Percentiles rank a stretch among this genome's conserved stretches.
phyloP scores from a whole-genome alignment of 768 basidiomycete genomes.

The Porphyrellus cyaneotinctus region DNA sequence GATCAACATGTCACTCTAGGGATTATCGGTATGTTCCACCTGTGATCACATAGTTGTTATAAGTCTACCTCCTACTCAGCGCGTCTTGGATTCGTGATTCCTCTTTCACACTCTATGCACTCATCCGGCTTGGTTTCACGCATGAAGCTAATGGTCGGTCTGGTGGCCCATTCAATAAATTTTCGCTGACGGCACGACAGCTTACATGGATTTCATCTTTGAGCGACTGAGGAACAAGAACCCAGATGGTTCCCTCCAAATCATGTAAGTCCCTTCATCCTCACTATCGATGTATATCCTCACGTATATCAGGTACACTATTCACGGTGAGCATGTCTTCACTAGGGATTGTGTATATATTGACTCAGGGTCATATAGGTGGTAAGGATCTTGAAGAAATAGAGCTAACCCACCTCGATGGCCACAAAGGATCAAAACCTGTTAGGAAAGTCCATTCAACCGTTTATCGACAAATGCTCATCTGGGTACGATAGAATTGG shows the following conservation, averaged over 20 bases:
- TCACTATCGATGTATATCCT: background rate
- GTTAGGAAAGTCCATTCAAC: constrained; percentile 45
- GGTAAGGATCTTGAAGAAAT: constrained; percentile 79
- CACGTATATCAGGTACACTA: constrained; percentile 58
- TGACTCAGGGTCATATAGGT: constrained; percentile 33
- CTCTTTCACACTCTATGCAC: constrained; percentile 91
- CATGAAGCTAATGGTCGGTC: constrained; percentile 80
- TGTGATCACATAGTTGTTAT: background rate
- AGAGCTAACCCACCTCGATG: constrained; percentile 83
- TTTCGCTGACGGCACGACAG: constrained; percentile 32
- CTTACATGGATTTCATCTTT: constrained; percentile 90
- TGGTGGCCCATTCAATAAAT: background rate
- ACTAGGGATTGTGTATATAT: background rate
- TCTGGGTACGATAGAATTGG: constrained; percentile 54
- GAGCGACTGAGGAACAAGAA: constrained; percentile 79
- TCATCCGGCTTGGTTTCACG: constrained; percentile 91
- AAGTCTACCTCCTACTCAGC: constrained; percentile 31
- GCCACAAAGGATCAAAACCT: constrained; percentile 80
- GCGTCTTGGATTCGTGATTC: constrained; percentile 94
- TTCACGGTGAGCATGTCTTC: constrained; percentile 56
- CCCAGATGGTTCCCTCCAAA: constrained; percentile 88
- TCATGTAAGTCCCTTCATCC: constrained; percentile 52
- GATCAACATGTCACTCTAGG: constrained; percentile 31
- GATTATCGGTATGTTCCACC: constrained; percentile 52
- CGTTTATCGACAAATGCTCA: constrained; percentile 2